phyloP scores from a whole-genome alignment of 352 stramenopile genomes.

The Phytophthora pistaciae region DNA sequence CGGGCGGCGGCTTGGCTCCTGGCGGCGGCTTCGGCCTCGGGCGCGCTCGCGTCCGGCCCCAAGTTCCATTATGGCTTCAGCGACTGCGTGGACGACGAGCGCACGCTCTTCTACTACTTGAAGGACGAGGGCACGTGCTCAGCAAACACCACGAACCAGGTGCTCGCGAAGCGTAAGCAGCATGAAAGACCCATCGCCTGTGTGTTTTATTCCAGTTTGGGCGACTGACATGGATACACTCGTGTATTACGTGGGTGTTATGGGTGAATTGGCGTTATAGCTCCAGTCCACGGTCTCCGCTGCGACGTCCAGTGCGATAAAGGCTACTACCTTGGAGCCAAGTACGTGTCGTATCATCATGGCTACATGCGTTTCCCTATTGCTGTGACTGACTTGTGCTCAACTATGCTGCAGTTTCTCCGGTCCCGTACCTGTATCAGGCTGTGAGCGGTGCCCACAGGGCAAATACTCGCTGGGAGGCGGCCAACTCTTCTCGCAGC shows the following conservation, averaged over 20 bases:
- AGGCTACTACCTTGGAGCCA: slow-evolving; percentile 79
- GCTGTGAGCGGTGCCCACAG: slow-evolving; percentile 73
- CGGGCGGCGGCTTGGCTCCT: slow-evolving; percentile 19
- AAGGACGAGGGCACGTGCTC: slow-evolving; percentile 58
- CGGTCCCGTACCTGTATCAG: slow-evolving; percentile 60
- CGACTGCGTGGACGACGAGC: slow-evolving; percentile 82
- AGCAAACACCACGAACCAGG: slow-evolving; percentile 39
- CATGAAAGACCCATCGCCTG: neutral
- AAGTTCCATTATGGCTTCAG: slow-evolving; percentile 79
- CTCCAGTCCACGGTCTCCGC: slow-evolving; percentile 69
- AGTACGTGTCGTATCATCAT: slow-evolving; percentile 48
- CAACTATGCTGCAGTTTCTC: slow-evolving; percentile 58
- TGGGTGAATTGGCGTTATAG: slow-evolving; percentile 28
- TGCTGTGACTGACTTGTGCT: neutral
- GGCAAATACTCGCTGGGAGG: slow-evolving; percentile 85
- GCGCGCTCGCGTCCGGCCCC: neutral
- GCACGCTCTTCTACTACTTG: slow-evolving; percentile 81
- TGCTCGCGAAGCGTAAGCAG: slow-evolving; percentile 59
- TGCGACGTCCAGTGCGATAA: slow-evolving; percentile 80
- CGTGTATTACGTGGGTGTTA: neutral
- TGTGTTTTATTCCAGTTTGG: neutral
- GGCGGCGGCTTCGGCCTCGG: neutral
- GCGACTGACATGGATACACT: neutral
- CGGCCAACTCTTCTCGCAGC: slow-evolving; percentile 76
- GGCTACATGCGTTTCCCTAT: neutral